Evolutionary conservation across 129 eudicot genomes (phyloP).

Genomic region (Flaveria ramosissima): DNA sequence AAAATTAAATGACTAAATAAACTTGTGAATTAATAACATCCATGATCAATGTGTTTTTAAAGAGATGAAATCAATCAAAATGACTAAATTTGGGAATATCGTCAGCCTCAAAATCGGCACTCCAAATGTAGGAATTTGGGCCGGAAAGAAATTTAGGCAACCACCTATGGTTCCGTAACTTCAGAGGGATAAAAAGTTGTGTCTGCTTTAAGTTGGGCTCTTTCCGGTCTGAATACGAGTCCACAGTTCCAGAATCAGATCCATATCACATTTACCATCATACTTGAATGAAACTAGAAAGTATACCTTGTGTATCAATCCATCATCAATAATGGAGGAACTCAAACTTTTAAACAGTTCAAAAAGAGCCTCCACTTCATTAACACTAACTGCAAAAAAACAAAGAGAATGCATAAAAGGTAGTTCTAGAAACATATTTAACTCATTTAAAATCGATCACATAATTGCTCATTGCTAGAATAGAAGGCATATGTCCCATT

Average conservation of each 20-base stretch:
- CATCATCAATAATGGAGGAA: conserved; percentile 82
- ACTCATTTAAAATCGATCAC: neutral
- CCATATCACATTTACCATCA: neutral
- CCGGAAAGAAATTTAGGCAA: too few relatives aligned
- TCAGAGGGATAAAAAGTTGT: neutral
- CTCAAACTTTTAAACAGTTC: conserved; percentile 82
- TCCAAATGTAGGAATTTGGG: too few relatives aligned
- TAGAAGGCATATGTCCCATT: neutral
- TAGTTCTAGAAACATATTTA: neutral
- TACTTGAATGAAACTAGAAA: neutral
- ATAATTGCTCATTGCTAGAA: neutral
- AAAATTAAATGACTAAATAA: too few relatives aligned
- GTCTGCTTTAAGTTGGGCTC: neutral
- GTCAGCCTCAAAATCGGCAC: too few relatives aligned
- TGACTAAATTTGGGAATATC: too few relatives aligned
- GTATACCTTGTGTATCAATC: conserved; percentile 84
- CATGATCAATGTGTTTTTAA: too few relatives aligned
- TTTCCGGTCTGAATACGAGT: neutral
- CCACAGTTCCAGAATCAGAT: neutral
- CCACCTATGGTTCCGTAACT: neutral
- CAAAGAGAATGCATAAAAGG: neutral
- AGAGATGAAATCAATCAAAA: too few relatives aligned
- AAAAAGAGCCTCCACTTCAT: conserved; percentile 81
- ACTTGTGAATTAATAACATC: too few relatives aligned
- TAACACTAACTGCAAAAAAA: conserved; percentile 55